Evolutionary conservation across 306 rosid species (phyloP).

Genomic region (Corylus heterophylla): DNA sequence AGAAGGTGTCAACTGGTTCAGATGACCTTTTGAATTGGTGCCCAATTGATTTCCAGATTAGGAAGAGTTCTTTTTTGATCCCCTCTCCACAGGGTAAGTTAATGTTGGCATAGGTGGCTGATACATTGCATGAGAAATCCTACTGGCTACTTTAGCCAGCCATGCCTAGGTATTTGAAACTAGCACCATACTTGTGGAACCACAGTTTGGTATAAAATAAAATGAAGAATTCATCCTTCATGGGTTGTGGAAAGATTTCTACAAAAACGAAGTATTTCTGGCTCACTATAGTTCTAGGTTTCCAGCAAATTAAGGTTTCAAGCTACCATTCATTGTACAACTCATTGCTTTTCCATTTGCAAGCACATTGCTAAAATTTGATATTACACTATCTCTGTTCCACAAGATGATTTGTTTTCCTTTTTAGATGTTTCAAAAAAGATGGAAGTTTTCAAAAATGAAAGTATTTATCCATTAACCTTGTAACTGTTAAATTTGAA

Average conservation of each 20-base stretch:
- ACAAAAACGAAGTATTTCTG: neutral
- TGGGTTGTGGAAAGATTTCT: neutral
- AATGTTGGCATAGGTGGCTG: neutral
- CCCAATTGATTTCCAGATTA: neutral
- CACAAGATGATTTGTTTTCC: neutral
- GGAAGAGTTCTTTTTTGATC: too few species aligned
- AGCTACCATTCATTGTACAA: neutral
- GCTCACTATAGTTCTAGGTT: neutral
- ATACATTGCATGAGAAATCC: neutral
- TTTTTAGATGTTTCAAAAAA: neutral
- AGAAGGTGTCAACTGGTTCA: neutral
- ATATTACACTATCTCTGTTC: neutral
- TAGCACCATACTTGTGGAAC: neutral
- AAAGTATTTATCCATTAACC: neutral
- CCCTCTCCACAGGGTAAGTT: neutral
- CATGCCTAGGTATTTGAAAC: neutral
- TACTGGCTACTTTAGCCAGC: neutral
- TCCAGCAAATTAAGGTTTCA: neutral
- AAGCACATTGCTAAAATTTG: neutral
- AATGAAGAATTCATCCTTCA: neutral
- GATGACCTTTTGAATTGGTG: neutral
- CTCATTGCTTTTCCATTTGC: conserved; percentile 1
- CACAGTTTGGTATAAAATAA: neutral
- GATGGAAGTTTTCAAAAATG: neutral
- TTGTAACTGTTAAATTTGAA: neutral